Conservation (phyloP, 768 basidiomycete genomes). For the Leccinum pellstonianum region DNA sequence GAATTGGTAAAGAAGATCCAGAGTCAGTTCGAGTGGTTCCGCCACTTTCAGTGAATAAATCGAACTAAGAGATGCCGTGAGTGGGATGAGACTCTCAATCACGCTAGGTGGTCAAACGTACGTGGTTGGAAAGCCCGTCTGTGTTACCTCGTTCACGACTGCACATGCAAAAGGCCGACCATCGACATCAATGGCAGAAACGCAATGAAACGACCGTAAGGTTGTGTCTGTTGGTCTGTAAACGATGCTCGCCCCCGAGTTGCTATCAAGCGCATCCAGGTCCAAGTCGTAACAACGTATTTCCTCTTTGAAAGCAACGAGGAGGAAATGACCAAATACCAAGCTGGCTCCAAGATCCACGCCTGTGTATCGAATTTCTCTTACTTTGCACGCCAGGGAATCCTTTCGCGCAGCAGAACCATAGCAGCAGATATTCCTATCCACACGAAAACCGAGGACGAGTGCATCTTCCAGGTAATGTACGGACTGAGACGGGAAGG, state of each 20-base stretch:
- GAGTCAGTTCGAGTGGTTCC: background rate
- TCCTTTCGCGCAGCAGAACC: background rate
- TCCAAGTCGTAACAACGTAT: conserved; percentile 18
- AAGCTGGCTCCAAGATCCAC: background rate
- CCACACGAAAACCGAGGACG: conserved; percentile 10
- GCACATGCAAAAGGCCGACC: conserved; percentile 19
- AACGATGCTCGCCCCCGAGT: conserved; percentile 8
- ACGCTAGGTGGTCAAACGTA: background rate
- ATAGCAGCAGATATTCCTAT: conserved; percentile 4
- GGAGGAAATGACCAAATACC: conserved; percentile 17
- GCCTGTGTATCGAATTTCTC: conserved; percentile 11
- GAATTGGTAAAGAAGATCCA: conserved; percentile 17
- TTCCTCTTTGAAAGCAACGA: conserved; percentile 15
- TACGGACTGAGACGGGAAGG: conserved; percentile 13
- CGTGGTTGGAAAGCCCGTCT: background rate
- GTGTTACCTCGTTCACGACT: conserved; percentile 7
- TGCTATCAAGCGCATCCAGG: background rate
- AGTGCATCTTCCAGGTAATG: conserved; percentile 16
- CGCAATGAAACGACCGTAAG: conserved; percentile 7
- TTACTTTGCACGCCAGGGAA: background rate
- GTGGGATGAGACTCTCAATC: background rate
- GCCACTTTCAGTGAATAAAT: conserved; percentile 9
- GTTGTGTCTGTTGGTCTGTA: conserved; percentile 1
- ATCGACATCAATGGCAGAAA: conserved; percentile 12
- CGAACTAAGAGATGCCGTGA: conserved; percentile 7